Evolutionary conservation across 2,329 filamentous ascomycete genomes (phyloP).

Genomic region (Salinomyces thailandicus): DNA sequence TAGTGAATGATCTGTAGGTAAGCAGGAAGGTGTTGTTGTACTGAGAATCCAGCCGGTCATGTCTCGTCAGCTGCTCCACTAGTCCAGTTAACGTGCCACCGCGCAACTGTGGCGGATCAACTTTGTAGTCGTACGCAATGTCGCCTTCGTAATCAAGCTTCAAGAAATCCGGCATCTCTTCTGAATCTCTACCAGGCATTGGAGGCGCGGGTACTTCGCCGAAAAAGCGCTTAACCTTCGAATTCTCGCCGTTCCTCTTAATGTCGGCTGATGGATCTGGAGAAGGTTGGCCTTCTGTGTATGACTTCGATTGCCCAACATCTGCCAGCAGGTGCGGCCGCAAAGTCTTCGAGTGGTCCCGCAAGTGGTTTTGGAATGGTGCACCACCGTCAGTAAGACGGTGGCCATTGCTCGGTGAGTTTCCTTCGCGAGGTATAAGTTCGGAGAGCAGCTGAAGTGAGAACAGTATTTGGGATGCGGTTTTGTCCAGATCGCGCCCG

Average conservation of each 20-base stretch:
- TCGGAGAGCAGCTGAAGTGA: conserved; percentile 81
- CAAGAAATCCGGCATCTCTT: conserved; percentile 76
- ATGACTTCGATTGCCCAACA: conserved; percentile 52
- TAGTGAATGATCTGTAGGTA: conserved; percentile 91
- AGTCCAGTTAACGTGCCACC: conserved; percentile 81
- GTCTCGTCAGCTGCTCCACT: conserved; percentile 88
- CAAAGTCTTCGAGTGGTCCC: conserved; percentile 27
- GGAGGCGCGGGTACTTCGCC: conserved; percentile 42
- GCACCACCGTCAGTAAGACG: conserved; percentile 27
- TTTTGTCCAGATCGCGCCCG: conserved; percentile 71
- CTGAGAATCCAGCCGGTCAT: conserved; percentile 86
- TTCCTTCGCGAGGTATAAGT: conserved; percentile 51
- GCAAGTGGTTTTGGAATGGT: conserved; percentile 18
- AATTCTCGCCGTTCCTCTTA: conserved; percentile 31
- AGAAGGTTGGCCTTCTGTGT: conserved; percentile 44
- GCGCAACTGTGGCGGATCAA: conserved; percentile 64
- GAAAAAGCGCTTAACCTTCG: conserved; percentile 43
- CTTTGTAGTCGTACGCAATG: conserved; percentile 79
- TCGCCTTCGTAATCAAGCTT: conserved; percentile 80
- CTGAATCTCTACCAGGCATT: conserved; percentile 40
- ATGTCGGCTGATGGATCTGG: conserved; percentile 26
- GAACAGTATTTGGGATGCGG: conserved; percentile 77
- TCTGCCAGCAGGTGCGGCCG: conserved; percentile 44
- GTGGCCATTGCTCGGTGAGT: conserved; percentile 29
- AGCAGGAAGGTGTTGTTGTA: conserved; percentile 98